Percentiles rank a stretch among this genome's conserved stretches.
Conservation (phyloP, 441 rosid species). For the Raphanus hybrid region DNA sequence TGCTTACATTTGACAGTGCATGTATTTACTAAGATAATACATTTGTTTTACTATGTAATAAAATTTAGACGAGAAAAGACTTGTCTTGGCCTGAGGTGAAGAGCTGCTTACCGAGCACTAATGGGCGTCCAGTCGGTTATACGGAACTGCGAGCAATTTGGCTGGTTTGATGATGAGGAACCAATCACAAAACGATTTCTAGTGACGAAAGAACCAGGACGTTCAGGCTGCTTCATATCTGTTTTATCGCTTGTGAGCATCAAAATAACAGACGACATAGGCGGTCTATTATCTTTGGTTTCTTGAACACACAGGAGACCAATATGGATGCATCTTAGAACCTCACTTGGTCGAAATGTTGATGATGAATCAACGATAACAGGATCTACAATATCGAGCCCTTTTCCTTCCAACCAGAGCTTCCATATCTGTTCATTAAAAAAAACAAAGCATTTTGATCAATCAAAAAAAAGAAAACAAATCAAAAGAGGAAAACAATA, state of each 20-base stretch:
- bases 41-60: not conserved
- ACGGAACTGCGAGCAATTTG: conserved; percentile 44
- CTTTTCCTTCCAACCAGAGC: conserved; percentile 1
- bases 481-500: not conserved
- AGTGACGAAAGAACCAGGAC: not conserved
- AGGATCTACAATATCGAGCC: conserved; percentile 14
- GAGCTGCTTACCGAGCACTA: conserved; percentile 27
- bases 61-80: not conserved
- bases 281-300: conserved; percentile 49
- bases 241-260: conserved; percentile 49
- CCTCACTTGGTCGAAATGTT: conserved; percentile 41
- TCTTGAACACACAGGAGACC: conserved; percentile 52
- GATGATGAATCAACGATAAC: not conserved
- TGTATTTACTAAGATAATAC: not conserved
- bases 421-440: conserved; percentile 1
- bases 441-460: not conserved
- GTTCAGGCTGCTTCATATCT: not conserved
- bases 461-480: not conserved
- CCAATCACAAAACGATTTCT: not conserved
- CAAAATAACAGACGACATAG: conserved; percentile 41
- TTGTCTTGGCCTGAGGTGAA: not conserved
- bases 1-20: not conserved
- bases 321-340: conserved; percentile 42
- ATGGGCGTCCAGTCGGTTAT: not conserved
- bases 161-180: not conserved